Conservation (phyloP, 2,329 filamentous ascomycete genomes). For the Chaetomium sp. region DNA sequence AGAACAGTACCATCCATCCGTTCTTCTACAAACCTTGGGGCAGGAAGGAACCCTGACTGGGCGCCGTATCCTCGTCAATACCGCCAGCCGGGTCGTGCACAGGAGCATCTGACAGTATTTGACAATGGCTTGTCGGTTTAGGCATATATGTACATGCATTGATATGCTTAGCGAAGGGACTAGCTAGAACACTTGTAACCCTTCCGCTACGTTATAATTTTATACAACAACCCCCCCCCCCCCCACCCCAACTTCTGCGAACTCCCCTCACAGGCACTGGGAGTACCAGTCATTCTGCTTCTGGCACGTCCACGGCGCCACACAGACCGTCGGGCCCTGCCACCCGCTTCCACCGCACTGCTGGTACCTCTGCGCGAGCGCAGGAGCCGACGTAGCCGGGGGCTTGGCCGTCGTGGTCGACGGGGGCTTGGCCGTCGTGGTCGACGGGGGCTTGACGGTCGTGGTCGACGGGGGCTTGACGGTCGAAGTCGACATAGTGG, state of each 20-base stretch:
- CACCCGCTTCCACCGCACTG: conserved; percentile 34
- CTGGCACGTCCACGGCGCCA: conserved; percentile 28
- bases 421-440: conserved; percentile 9
- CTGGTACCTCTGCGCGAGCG: conserved; percentile 23
- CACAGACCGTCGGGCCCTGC: conserved; percentile 33
- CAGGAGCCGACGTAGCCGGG: conserved; percentile 25
- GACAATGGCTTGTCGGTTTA: no score
- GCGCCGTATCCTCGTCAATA: no score
- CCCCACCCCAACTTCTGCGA: no score
- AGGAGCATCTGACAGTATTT: no score
- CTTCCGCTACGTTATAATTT: no score
- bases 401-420: conserved; percentile 13
- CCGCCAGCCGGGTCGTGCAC: no score
- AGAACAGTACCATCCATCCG: no score
- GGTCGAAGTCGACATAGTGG: conserved; percentile 16
- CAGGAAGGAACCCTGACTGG: no score
- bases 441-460: conserved; percentile 9
- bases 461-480: conserved; percentile 17
- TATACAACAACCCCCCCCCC: not conserved
- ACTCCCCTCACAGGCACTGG: conserved; percentile 32
- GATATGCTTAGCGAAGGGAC: not conserved
- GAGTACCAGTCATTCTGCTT: conserved; percentile 35
- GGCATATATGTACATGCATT: no score
- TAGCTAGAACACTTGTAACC: not conserved
- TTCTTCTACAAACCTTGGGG: no score